Conservation (phyloP, 257 asterid species). For the Solanum lycopersicoides region DNA sequence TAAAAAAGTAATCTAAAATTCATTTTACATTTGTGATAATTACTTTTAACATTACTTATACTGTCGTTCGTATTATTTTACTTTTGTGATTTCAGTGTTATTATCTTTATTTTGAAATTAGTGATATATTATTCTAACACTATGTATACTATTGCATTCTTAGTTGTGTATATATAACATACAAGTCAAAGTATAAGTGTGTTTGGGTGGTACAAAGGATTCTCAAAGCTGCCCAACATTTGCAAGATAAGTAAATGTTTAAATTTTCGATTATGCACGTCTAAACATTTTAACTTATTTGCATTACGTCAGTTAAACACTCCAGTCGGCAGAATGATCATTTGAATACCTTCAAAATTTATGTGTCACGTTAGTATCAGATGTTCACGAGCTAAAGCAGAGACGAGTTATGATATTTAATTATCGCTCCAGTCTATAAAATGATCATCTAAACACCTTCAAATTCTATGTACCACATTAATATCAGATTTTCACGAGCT, state of each 20-base stretch:
- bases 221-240: neutral
- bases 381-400: neutral
- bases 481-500: accelerated
- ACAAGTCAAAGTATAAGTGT: neutral
- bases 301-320: neutral
- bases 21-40: no score
- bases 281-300: neutral
- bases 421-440: neutral
- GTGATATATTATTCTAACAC: no score
- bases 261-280: neutral
- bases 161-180: neutral
- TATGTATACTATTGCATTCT: no score
- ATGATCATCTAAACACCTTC: no score
- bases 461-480: no score
- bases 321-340: neutral
- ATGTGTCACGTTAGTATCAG: neutral
- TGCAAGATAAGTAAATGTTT: neutral
- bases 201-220: neutral
- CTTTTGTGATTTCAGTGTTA: neutral
- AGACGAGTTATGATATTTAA: neutral
- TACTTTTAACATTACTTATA: neutral
- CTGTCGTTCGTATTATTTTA: neutral
- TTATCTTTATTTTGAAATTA: neutral
- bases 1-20: neutral
- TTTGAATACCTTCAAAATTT: neutral